Base-by-base conservation (phyloP, 768 basidiomycete genomes). In the Pleurotus pulmonarius region DNA sequence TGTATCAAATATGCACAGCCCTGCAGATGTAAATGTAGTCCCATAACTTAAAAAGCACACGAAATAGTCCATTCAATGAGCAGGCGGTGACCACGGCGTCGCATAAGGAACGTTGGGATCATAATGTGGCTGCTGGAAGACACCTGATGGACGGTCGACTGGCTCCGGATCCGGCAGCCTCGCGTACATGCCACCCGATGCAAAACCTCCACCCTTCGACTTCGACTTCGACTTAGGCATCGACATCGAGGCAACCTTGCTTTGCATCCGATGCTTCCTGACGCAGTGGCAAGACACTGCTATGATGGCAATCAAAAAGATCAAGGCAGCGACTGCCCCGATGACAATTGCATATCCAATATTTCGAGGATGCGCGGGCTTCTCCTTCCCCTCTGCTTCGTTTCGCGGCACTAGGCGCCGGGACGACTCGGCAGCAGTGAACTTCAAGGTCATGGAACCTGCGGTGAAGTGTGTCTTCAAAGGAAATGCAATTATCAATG, bases 281-380 rank as follows among this genome's bases (percentile, higher is more conserved):
- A 49, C 13, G 16, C 49, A 49, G 16, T 49, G 29, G 20, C 49
- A 49, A 2, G 49, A 29, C 15, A 49, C 25, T 9, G 34, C 49
- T 6, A 34, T 49, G 13, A 49, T 13, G 2, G 20, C 49, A 34
- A 49, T 15, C 26, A 49, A 34, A 16, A 34, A 25, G 20, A 49
- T 29, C 15, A 29, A 16, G n/a, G 26, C 49, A 16, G 34, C 49
- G 13, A 49, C 49, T 11, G 49, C 49, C n/a, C 25, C 49, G 15
- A 49, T 49, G 49, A 49, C 49, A 22, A 49, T 38, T 12, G 49
- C 49, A 22, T 49, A 49, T 34, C 49, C 49, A 38, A 49, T 34
- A 29, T 22, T 37, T 49, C 37, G 11, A 29, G 34, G 24, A 38
- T 38, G 37, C 6, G 26, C 24, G 11, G 49, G 29, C 37, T 49